Conservation (phyloP, 1,139 yeast genomes). For the Saccharomyces hybrid region DNA sequence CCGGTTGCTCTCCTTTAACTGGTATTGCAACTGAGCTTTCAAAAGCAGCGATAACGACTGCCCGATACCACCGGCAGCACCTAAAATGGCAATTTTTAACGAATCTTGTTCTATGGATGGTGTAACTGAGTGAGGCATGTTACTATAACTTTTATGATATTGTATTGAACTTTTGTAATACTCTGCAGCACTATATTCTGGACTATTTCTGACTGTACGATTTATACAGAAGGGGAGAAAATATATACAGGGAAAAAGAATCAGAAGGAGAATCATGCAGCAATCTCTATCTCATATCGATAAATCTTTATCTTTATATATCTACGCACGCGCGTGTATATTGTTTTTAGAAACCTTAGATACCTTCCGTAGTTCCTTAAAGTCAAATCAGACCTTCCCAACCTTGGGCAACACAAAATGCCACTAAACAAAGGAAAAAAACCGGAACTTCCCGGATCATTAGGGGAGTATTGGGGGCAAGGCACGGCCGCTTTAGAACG, state of each 20-base stretch:
- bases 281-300: not conserved
- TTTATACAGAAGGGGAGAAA: not conserved
- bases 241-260: not conserved
- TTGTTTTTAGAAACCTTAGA: not conserved
- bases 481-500: not conserved
- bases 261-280: not conserved
- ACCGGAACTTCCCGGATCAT: not conserved
- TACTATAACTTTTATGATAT: not conserved
- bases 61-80: slow-evolving; percentile 88
- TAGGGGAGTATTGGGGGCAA: not conserved
- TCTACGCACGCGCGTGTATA: not conserved
- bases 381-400: not conserved
- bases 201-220: not conserved
- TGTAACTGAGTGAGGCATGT: slow-evolving; percentile 20
- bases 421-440: not conserved
- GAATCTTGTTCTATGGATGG: slow-evolving; percentile 5
- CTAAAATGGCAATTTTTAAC: slow-evolving; percentile 58
- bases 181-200: not conserved
- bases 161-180: not conserved
- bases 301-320: not conserved
- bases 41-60: slow-evolving; percentile 84
- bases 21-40: slow-evolving; percentile 42
- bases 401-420: not conserved
- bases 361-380: not conserved
- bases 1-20: not conserved